Evolutionary conservation across 805 yeast species (phyloP).

Genomic region (Lachancea sp.): DNA sequence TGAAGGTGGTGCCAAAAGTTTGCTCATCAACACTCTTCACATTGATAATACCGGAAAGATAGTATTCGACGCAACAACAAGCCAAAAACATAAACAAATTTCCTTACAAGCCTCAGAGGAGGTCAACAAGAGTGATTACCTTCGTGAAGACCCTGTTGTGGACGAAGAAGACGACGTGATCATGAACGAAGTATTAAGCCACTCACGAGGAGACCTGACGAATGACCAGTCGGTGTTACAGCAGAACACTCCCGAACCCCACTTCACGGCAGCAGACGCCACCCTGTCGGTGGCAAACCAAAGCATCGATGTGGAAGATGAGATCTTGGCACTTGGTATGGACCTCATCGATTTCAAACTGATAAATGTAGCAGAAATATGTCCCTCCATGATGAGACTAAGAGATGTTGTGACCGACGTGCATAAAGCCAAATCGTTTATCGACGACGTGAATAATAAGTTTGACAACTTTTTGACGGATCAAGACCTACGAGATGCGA

Average conservation of each 20-base stretch:
- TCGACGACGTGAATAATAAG: conserved; percentile 37
- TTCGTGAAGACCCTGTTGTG: conserved; percentile 5
- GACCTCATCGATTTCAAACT: conserved; percentile 29
- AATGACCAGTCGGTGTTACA: conserved; percentile 4
- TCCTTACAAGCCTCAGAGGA: conserved; percentile 22
- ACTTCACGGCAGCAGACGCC: conserved; percentile 5
- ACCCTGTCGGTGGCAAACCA: neutral
- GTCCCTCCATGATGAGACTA: conserved; percentile 66
- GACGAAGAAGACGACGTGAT: neutral
- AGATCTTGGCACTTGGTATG: conserved; percentile 31
- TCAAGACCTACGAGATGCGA: conserved; percentile 26
- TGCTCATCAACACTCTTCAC: conserved; percentile 55
- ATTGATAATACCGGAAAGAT: conserved; percentile 50
- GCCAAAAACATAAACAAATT: conserved; percentile 2
- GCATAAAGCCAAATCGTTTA: conserved; percentile 43
- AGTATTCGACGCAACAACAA: conserved; percentile 54
- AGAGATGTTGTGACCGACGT: conserved; percentile 52
- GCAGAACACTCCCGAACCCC: conserved; percentile 5
- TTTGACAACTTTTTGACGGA: conserved; percentile 28
- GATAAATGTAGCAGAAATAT: conserved; percentile 39
- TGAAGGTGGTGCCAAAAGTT: conserved; percentile 74
- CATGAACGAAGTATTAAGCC: neutral
- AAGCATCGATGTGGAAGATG: conserved; percentile 23
- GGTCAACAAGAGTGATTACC: conserved; percentile 3
- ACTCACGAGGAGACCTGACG: neutral